Conservation (phyloP, 2,329 filamentous ascomycete species). For the Dactylellina parvicollis region DNA sequence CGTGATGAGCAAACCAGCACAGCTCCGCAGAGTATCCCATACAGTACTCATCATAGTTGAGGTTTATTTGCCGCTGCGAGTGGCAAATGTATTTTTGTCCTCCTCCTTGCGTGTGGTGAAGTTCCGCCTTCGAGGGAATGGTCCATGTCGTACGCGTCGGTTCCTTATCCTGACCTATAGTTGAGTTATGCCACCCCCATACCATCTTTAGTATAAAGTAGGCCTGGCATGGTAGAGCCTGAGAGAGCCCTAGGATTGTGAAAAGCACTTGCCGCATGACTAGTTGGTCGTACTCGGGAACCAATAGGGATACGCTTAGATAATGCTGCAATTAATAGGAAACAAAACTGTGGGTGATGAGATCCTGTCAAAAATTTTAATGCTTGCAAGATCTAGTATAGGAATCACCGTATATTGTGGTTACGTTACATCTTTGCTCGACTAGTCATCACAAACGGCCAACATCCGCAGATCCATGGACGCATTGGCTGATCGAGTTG, state of each 20-base stretch:
- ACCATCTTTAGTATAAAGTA: constrained; percentile 6
- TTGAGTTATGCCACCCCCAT: constrained; percentile 32
- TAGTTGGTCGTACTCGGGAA: too few species aligned
- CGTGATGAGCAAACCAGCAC: neutral
- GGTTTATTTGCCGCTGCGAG: neutral
- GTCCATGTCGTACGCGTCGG: neutral
- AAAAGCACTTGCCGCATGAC: neutral
- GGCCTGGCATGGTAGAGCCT: neutral
- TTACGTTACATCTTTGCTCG: too few species aligned
- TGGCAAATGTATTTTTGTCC: constrained; percentile 7
- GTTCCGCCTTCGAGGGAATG: neutral
- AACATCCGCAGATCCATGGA: too few species aligned
- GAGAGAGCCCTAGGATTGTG: neutral
- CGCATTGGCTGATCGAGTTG: too few species aligned
- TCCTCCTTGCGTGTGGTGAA: constrained; percentile 14
- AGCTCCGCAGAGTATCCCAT: neutral
- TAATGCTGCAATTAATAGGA: too few species aligned
- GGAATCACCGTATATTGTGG: too few species aligned
- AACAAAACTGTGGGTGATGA: too few species aligned
- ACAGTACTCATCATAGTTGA: constrained; percentile 17
- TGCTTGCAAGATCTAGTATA: too few species aligned
- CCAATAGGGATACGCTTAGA: too few species aligned
- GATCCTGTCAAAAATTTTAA: too few species aligned
- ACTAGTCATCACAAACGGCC: too few species aligned
- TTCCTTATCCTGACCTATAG: neutral